phyloP scores from a whole-genome alignment of 352 stramenopile species.

The Globisporangium nodosum region DNA sequence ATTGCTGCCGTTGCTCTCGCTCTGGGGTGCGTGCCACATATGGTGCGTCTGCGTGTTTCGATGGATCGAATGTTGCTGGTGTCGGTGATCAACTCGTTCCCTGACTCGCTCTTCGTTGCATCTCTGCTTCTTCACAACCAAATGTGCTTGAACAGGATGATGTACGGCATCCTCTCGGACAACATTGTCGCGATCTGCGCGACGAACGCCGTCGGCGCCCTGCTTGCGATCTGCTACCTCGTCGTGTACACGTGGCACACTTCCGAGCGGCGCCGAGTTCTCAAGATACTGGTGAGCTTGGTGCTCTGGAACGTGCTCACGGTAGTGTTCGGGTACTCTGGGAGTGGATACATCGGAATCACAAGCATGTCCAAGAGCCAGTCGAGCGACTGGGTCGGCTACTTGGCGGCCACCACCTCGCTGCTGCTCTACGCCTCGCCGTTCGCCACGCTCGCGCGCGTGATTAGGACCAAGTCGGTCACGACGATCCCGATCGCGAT shows the following conservation, averaged over 20 bases:
- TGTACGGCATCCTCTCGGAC: constrained; percentile 11
- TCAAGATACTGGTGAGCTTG: neutral
- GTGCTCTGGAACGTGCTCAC: constrained; percentile 2
- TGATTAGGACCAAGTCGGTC: constrained; percentile 21
- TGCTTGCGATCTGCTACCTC: constrained; percentile 30
- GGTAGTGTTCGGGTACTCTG: constrained; percentile 3
- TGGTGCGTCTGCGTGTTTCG: constrained; percentile 12
- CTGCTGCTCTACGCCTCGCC: constrained; percentile 33
- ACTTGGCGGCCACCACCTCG: constrained; percentile 20
- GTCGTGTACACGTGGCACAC: constrained; percentile 25
- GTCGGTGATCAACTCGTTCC: too few relatives aligned
- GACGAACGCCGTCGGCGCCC: constrained; percentile 14
- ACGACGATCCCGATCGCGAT: constrained; percentile 25
- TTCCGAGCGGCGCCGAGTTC: constrained; percentile 15
- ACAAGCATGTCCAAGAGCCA: constrained; percentile 24
- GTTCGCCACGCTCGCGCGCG: constrained; percentile 23
- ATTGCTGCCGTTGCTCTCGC: constrained; percentile 30
- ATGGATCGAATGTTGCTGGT: too few relatives aligned
- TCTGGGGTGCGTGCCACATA: constrained; percentile 34
- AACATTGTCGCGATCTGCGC: constrained; percentile 8
- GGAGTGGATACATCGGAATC: constrained; percentile 16
- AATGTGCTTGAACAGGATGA: constrained; percentile 8
- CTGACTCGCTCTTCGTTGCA: neutral
- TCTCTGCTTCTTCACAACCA: too few relatives aligned
- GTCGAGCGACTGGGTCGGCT: constrained; percentile 23